Evolutionary conservation across 495 filamentous ascomycete species (phyloP).

Genomic region (Penicillium canariense): DNA sequence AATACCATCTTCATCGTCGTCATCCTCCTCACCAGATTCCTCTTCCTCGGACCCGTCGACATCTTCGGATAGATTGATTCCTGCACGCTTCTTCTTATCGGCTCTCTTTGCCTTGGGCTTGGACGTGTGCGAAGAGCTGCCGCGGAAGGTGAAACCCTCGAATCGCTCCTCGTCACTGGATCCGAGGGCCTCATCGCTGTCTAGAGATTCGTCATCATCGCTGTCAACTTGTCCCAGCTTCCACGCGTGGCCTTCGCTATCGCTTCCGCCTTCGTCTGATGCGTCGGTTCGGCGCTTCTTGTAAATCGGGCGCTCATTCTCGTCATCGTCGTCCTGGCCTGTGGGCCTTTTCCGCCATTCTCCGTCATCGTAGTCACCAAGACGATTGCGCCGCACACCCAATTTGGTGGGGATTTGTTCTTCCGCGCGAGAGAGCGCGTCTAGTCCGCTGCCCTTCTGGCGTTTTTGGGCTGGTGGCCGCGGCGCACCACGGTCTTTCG

Average conservation of each 20-base stretch:
- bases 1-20: slow-evolving; percentile 79
- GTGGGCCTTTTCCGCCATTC: slow-evolving; percentile 44
- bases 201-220: slow-evolving; percentile 79
- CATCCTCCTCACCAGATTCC: slow-evolving; percentile 49
- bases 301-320: slow-evolving; percentile 48
- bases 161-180: slow-evolving; percentile 83
- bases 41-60: slow-evolving; percentile 51
- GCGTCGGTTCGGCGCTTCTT: slow-evolving; percentile 42
- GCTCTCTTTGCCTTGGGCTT: slow-evolving; percentile 32
- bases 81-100: slow-evolving; percentile 28
- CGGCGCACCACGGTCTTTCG: slow-evolving; percentile 48
- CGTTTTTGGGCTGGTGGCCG: slow-evolving; percentile 42
- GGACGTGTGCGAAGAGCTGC: slow-evolving; percentile 57
- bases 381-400: slow-evolving; percentile 54
- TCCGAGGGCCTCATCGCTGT: slow-evolving; percentile 92
- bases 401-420: slow-evolving; percentile 51
- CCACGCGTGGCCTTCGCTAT: slow-evolving; percentile 90
- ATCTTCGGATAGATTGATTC: slow-evolving; percentile 56
- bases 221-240: slow-evolving; percentile 69
- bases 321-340: slow-evolving; percentile 35
- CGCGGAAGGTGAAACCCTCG: slow-evolving; percentile 70
- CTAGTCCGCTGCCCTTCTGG: slow-evolving; percentile 60
- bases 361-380: slow-evolving; percentile 56
- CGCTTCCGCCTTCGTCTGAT: slow-evolving; percentile 56
- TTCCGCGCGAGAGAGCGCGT: slow-evolving; percentile 84